Evolutionary conservation across 2,329 filamentous ascomycete genomes (phyloP).

Genomic region (Ascocoryne sarcoides): DNA sequence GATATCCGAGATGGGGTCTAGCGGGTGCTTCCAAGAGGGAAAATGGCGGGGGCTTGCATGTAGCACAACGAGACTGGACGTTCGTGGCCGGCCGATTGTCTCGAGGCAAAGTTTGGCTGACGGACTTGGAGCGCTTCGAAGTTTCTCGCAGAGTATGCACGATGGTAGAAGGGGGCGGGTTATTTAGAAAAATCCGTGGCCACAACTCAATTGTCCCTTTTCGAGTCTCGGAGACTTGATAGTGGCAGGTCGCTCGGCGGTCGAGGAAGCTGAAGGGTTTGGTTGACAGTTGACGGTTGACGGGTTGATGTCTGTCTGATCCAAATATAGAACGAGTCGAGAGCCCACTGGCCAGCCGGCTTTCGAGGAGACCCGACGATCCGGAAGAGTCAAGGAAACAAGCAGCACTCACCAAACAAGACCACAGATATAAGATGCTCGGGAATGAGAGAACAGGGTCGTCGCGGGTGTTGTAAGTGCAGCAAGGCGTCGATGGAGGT

Average conservation of each 20-base stretch:
- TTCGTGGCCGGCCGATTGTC: not conserved
- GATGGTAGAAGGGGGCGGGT: too few species aligned
- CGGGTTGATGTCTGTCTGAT: constrained; percentile 14
- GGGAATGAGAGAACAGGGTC: not conserved
- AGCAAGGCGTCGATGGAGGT: not conserved
- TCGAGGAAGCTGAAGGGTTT: constrained; percentile 10
- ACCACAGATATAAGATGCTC: not conserved
- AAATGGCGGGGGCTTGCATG: constrained; percentile 14
- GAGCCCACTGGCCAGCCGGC: too few species aligned
- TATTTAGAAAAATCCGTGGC: too few species aligned
- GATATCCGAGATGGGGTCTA: constrained; percentile 17
- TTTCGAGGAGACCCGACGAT: not conserved
- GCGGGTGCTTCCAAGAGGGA: constrained; percentile 9
- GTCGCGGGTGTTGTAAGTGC: not conserved
- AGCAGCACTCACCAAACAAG: not conserved
- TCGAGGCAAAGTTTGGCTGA: not conserved
- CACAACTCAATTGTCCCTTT: too few species aligned
- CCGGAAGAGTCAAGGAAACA: not conserved
- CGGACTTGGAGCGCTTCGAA: not conserved
- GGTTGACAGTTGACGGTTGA: not conserved
- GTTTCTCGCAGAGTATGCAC: not conserved
- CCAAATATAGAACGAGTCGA: constrained; percentile 14
- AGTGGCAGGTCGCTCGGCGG: not conserved
- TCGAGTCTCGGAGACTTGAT: not conserved
- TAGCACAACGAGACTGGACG: constrained; percentile 1